A percentile compares a stretch with the other conserved stretches of the same genome.
These are phyloP conservation scores for Cryphonectria nitschkei DNA, from an alignment of 2,329 filamentous ascomycete species.

Conservation along the genomic window DNA sequence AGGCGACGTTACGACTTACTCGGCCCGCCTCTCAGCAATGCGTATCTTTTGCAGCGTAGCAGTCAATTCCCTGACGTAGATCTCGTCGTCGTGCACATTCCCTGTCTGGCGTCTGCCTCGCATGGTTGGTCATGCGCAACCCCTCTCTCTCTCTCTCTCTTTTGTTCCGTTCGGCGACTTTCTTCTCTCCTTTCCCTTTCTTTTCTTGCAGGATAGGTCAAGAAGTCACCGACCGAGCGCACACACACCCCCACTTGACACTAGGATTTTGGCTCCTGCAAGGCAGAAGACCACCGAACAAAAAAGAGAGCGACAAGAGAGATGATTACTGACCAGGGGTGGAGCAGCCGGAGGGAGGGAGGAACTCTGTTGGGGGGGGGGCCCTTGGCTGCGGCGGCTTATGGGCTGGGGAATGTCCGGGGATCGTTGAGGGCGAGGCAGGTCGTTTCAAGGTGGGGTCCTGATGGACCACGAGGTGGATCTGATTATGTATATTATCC, in stretches of 20 bases:
- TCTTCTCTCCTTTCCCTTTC: too few relatives aligned
- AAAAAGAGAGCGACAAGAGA: too few relatives aligned
- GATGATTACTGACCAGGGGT: background rate
- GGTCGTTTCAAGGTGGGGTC: constrained; percentile 1
- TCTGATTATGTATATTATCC: background rate
- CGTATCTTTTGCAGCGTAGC: constrained; percentile 26
- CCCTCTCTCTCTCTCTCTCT: background rate
- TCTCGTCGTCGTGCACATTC: constrained; percentile 28
- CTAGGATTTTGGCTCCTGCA: background rate
- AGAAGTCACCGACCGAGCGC: background rate
- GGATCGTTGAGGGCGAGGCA: constrained; percentile 4
- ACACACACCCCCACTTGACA: background rate
- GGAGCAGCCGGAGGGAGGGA: background rate
- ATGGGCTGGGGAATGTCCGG: constrained; percentile 27
- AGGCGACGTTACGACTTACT: constrained; percentile 21
- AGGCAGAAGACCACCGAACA: too few relatives aligned
- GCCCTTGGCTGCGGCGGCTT: constrained; percentile 13
- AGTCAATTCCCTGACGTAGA: constrained; percentile 27
- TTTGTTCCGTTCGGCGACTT: too few relatives aligned
- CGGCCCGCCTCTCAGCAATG: constrained; percentile 25
- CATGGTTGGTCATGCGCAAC: constrained; percentile 41
- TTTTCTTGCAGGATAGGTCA: background rate
- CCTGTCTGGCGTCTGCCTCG: constrained; percentile 20
- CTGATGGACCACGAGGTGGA: background rate
- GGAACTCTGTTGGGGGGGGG: background rate